Evolutionary conservation across 371 early-diverging fungal species (phyloP).

Genomic region (Actinomucor elegans): DNA sequence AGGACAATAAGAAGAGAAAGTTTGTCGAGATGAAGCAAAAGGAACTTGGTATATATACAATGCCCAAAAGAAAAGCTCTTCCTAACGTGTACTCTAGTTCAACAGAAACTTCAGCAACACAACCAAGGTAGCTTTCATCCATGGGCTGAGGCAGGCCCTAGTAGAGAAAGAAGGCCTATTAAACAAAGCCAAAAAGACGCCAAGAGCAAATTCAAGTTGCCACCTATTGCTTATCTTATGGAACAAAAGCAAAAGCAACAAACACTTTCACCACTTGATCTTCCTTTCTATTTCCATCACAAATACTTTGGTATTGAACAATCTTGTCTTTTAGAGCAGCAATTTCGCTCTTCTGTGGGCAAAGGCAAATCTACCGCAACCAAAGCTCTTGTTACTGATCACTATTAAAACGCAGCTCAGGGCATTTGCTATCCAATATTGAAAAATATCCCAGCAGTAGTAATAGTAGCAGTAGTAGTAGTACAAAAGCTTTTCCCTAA

Average conservation of each 20-base stretch:
- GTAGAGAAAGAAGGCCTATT: not conserved
- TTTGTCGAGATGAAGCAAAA: not conserved
- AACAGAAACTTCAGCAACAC: not conserved
- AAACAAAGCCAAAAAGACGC: no score
- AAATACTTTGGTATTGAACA: slow-evolving; percentile 31
- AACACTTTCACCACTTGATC: slow-evolving; percentile 7
- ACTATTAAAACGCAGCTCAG: slow-evolving; percentile 4
- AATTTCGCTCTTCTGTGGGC: no score
- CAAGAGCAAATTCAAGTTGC: slow-evolving; percentile 8
- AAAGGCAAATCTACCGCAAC: no score
- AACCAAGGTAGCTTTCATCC: no score
- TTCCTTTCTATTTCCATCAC: slow-evolving; percentile 33
- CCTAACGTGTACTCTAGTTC: no score
- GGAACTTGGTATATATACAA: not conserved
- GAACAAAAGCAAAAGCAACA: no score
- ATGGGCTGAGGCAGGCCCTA: no score
- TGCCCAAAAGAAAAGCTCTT: no score
- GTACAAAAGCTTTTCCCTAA: not conserved
- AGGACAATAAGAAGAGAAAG: slow-evolving; percentile 22
- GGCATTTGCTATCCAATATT: not conserved
- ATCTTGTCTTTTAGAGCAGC: no score
- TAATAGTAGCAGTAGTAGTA: no score
- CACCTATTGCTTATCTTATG: slow-evolving; percentile 16
- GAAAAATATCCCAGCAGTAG: no score
- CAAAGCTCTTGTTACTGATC: no score